phyloP scores from a whole-genome alignment of 257 asterid genomes.

The Solanum virginianum region DNA sequence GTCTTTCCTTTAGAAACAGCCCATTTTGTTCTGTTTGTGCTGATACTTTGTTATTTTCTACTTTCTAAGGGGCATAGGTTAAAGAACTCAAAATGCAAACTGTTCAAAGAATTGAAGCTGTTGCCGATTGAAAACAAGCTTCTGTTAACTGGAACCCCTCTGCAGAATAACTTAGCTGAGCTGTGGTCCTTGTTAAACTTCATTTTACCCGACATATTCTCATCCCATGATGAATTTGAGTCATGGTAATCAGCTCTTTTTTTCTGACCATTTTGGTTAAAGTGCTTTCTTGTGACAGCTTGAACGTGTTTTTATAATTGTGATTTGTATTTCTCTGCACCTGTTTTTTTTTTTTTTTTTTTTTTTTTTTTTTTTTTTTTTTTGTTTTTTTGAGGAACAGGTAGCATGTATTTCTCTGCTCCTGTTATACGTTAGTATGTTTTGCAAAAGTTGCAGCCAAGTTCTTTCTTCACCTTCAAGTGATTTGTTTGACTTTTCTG shows the following conservation, averaged over 20 bases:
- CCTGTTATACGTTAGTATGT: background rate
- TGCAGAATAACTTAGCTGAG: slow-evolving; percentile 95
- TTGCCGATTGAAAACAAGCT: slow-evolving; percentile 77
- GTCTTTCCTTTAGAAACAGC: background rate
- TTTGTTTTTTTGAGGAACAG: too few relatives aligned
- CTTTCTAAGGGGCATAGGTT: slow-evolving; percentile 83
- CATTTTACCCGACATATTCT: slow-evolving; percentile 95
- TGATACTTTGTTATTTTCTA: background rate
- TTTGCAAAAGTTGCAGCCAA: background rate
- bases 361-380: too few relatives aligned
- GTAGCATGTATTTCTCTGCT: background rate
- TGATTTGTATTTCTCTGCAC: background rate
- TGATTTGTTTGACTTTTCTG: background rate
- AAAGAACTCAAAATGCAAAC: slow-evolving; percentile 81
- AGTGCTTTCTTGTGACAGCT: background rate
- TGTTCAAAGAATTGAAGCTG: slow-evolving; percentile 56
- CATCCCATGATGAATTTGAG: slow-evolving; percentile 88
- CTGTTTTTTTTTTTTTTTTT: too few relatives aligned
- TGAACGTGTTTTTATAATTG: background rate
- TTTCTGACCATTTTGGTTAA: background rate
- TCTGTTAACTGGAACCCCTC: slow-evolving; percentile 96
- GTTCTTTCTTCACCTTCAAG: background rate
- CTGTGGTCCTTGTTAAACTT: slow-evolving; percentile 96
- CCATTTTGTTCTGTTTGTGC: background rate
- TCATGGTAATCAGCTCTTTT: slow-evolving; percentile 53